Evolutionary conservation across 352 stramenopile species (phyloP), one percentile per base, ranked within the genome.

Genomic region (Thalassiosira hispida): DNA sequence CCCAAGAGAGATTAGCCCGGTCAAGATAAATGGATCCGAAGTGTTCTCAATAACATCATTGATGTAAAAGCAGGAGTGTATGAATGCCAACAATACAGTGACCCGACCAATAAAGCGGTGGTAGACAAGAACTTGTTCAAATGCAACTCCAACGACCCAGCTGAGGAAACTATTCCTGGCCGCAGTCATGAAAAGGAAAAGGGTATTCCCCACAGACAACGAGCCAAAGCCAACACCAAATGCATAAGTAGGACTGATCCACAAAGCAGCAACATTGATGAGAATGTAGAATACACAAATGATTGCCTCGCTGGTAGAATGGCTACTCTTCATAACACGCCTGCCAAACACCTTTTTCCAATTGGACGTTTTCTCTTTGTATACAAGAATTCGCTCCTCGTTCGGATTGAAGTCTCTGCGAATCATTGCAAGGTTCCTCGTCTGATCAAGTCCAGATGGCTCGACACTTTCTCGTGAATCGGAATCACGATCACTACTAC

Each of bases 31-130:
- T 42, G n/a, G 25, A 55, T 81, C 62, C 16, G 61, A 73, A 18
- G 47, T 62, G 16, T 42, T 57, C 9, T 73, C 42, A 22, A 73
- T 0, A 40, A 79, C 29, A n/a, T 59, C 22, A 18, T 73, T 44
- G 52, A 73, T 59, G 51, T 79, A 70, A 31, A 79, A 63, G 14
- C 18, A 31, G 31, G 71, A 65, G 61, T 79, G 71, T 46, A 73
- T 73, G 20, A 79, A 20, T 18, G 71, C 31, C n/a, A 25, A 22
- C 18, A 64, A 5, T 29, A 79, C 51, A 16, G 62, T 79, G 25
- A 79, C 16, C 29, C 61, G 18, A 5, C 71, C 71, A 66, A 79
- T 67, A 57, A 79, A 79, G 18, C 55, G 71, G 57, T 79, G 71
- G 53, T 73, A 79, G 8, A 79, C 47, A 60, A 79, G 42, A 6